Conservation (phyloP, 441 rosid species). For the Mallotus repandus region DNA sequence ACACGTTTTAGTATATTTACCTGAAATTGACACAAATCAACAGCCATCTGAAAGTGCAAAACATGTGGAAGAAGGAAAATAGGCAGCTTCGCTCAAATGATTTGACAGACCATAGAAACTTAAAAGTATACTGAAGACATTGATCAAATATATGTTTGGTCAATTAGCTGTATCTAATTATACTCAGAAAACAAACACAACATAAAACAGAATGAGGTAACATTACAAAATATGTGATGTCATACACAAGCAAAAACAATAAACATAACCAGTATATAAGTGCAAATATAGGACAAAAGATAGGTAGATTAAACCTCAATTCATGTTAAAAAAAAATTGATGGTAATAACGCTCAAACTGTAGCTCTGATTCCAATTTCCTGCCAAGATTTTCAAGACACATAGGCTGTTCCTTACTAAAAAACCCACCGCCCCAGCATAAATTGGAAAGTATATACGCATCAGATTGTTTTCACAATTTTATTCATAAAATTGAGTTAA, state of each 20-base stretch:
- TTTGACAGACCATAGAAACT: conserved; percentile 1
- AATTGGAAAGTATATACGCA: background rate
- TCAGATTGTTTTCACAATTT: background rate
- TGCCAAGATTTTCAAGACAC: background rate
- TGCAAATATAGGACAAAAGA: background rate
- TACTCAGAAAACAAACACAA: background rate
- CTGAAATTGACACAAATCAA: conserved; percentile 46
- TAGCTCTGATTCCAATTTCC: conserved; percentile 8
- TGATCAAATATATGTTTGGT: background rate
- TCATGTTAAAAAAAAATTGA: conserved; percentile 8
- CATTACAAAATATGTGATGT: background rate
- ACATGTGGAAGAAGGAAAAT: conserved; percentile 15
- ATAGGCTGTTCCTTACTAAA: background rate
- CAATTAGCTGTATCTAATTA: background rate
- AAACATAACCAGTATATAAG: background rate
- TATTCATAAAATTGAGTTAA: background rate
- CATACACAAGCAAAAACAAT: background rate
- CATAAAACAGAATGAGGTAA: background rate
- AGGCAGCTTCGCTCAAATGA: background rate
- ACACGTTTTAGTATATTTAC: conserved; percentile 94
- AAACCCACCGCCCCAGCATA: background rate
- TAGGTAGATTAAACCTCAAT: background rate
- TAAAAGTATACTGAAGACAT: conserved; percentile 1
- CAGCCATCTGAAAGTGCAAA: conserved; percentile 5
- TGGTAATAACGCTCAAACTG: background rate